Conservation (phyloP, 2,329 filamentous ascomycete genomes). For the Colletotrichum gloeosporioides region DNA sequence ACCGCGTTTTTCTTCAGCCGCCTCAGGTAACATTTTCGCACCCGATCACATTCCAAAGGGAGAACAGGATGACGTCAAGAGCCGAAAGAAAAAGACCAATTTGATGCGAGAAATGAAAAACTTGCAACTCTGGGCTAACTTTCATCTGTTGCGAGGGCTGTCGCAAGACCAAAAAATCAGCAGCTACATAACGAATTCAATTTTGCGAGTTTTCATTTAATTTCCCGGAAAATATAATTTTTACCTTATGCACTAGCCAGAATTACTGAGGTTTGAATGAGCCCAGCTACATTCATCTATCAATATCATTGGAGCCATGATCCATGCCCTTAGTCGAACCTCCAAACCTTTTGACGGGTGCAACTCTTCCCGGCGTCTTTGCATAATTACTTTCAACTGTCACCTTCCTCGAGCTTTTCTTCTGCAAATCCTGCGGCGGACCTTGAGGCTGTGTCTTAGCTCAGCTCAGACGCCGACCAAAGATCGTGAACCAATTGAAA, state of each 20-base stretch:
- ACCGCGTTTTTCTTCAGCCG: not conserved
- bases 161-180: not conserved
- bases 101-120: not conserved
- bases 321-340: no score
- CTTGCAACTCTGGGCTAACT: not conserved
- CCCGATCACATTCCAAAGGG: fast-evolving
- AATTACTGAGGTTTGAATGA: not conserved
- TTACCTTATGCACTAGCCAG: no score
- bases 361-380: not conserved
- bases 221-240: no score
- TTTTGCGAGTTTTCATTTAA: not conserved
- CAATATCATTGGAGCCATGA: not conserved
- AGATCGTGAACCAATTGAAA: not conserved
- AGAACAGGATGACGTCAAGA: not conserved
- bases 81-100: not conserved
- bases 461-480: not conserved
- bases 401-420: not conserved
- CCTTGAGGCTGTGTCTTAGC: not conserved
- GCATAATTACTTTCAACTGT: fast-evolving
- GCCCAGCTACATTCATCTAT: not conserved
- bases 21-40: not conserved
- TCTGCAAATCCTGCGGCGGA: not conserved
- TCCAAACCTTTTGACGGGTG: no score
- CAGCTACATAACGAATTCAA: not conserved
- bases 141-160: not conserved